phyloP scores from a whole-genome alignment of 306 rosid species.

The Cyclanthera cordifolia region DNA sequence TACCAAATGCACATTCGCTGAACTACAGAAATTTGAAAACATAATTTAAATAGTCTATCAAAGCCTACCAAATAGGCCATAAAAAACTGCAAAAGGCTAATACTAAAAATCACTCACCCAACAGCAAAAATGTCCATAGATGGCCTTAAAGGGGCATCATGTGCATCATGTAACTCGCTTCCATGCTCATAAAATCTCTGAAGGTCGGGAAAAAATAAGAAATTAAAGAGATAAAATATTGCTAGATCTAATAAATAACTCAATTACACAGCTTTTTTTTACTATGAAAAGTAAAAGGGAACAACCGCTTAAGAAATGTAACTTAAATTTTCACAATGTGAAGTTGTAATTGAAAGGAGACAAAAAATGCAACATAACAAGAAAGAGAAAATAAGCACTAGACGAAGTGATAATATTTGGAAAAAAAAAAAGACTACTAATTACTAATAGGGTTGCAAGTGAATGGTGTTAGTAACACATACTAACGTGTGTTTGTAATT shows the following conservation, averaged over 20 bases:
- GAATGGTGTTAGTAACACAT: neutral
- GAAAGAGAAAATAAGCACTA: neutral
- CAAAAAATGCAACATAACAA: neutral
- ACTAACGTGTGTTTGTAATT: neutral
- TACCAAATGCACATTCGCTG: too few relatives aligned
- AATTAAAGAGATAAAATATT: neutral
- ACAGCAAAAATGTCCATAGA: constrained; percentile 95
- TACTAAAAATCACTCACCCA: constrained; percentile 55
- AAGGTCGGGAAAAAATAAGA: neutral
- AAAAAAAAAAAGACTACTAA: neutral
- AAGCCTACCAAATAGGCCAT: too few relatives aligned
- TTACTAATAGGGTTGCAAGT: neutral
- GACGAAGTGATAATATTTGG: neutral
- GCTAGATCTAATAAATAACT: neutral
- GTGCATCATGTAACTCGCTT: constrained; percentile 85
- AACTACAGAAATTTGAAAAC: too few relatives aligned
- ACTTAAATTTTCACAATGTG: neutral
- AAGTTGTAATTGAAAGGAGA: neutral
- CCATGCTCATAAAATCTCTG: constrained; percentile 98
- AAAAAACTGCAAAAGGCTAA: constrained; percentile 9
- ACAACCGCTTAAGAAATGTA: neutral
- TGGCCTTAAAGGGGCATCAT: constrained; percentile 72
- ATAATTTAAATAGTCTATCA: too few relatives aligned
- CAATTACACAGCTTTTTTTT: neutral
- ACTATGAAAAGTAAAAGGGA: neutral